Percentiles rank a stretch among this genome's conserved stretches.
Conservation (phyloP, 305 asterid genomes). For the Fraxinus nigra region DNA sequence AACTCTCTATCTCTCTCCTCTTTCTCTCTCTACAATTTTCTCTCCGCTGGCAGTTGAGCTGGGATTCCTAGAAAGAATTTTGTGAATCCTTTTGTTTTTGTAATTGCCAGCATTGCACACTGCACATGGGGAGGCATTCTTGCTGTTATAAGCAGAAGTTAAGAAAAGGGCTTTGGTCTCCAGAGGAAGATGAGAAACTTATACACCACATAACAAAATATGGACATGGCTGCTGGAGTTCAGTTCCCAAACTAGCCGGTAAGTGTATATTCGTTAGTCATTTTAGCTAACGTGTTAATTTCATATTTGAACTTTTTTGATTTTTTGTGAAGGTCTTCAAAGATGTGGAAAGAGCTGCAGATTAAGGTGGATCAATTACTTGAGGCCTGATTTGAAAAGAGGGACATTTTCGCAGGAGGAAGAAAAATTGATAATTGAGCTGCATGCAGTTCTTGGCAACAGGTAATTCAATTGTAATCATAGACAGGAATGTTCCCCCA, state of each 20-base stretch:
- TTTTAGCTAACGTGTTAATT: neutral
- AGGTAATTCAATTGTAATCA: constrained; percentile 40
- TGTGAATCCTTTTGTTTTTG: neutral
- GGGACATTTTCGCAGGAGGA: constrained; percentile 81
- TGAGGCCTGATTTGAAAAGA: constrained; percentile 87
- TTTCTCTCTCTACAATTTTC: neutral
- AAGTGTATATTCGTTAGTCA: neutral
- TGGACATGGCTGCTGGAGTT: constrained; percentile 16
- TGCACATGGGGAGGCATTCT: constrained; percentile 14
- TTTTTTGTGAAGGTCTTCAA: constrained; percentile 51
- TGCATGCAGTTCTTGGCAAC: constrained; percentile 85
- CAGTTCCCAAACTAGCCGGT: neutral
- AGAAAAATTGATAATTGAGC: constrained; percentile 67
- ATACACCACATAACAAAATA: neutral
- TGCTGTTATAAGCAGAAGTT: constrained; percentile 12
- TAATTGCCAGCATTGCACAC: neutral
- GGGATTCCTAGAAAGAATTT: neutral
- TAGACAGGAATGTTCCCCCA: neutral
- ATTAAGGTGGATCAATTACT: constrained; percentile 77
- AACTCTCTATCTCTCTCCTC: neutral
- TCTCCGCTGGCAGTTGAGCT: neutral
- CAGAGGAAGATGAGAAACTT: constrained; percentile 10
- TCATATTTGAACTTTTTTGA: neutral
- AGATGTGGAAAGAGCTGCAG: constrained; percentile 95
- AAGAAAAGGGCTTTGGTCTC: constrained; percentile 13